Base-by-base conservation (phyloP, 176 grass and related monocot genomes). In the Lolium perenne region DNA sequence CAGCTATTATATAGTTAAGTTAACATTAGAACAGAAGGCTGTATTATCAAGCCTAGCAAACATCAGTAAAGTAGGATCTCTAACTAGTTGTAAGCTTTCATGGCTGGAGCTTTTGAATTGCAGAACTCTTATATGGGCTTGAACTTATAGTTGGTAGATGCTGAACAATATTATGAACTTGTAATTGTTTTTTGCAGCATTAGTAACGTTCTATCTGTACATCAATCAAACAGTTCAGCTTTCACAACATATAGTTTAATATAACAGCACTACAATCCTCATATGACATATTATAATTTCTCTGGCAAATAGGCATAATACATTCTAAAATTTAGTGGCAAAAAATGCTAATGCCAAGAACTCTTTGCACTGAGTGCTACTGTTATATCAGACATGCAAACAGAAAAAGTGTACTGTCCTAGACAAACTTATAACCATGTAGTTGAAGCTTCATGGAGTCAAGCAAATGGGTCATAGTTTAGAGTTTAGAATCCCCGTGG, bases 401-500 rank as follows among this genome's bases (percentile, higher is more conserved):
- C 4, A 1, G 3, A 63, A 50, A 18, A 0, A 1, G 1, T 38
- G 23, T 51, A 66, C 46, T 38, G 25, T 63, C 71, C 56, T 75
- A 38, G 43, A 63, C 43, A 62, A 32, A 3, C 22, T 12, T 49
- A 62, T 60, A 61, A 50, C 22, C 56, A 16, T 35, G 57, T 1
- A 7, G 13, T 23, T 5, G 13, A 80, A 64, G 21, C 54, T 74
- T 59, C 51, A 46, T 82, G 41, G 15, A 77, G 59, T 76, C 4
- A 49, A 55, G 56, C 41, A 43, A 90, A 65, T 6, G 18, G 54
- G 50, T 54, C 26, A 38, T 38, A 61, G 53, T 45, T 86, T 38
- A 29, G 72, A 78, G 72, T 63, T 72, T 25, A 41, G 22, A 63
- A 78, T 54, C 15, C n/a, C 4, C 54, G 7, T 76, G 14, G 43